These are phyloP conservation scores for Tausonia pullulans DNA, from an alignment of 1,284 basidiomycete species.

Conservation along the genomic window DNA sequence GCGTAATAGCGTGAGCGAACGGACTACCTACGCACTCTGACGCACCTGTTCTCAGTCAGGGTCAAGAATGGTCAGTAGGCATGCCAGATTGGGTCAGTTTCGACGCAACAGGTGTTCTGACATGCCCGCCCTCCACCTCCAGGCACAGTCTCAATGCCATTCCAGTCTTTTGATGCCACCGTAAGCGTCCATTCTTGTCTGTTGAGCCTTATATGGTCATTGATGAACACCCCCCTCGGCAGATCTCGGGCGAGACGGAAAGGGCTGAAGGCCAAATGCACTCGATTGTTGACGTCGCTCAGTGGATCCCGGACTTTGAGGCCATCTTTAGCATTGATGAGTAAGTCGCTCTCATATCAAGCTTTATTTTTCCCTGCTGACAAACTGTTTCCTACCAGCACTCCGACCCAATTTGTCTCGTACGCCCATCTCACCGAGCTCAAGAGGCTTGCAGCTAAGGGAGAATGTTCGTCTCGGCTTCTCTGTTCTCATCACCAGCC, in stretches of 20 bases:
- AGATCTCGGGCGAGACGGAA: not conserved
- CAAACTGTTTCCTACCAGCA: constrained; percentile 1
- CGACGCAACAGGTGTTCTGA: too few species aligned
- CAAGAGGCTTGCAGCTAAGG: constrained; percentile 7
- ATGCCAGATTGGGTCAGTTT: too few species aligned
- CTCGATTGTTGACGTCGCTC: constrained; percentile 14
- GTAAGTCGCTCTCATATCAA: not conserved
- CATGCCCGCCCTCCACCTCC: too few species aligned
- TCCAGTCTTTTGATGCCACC: too few species aligned
- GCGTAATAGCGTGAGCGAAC: not conserved
- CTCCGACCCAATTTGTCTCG: constrained; percentile 14
- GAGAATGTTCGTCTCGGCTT: constrained; percentile 15
- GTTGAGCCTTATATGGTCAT: too few species aligned
- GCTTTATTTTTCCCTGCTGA: not conserved
- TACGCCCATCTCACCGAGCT: constrained; percentile 14
- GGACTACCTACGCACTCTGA: not conserved
- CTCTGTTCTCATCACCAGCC: not conserved
- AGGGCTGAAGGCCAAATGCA: constrained; percentile 14
- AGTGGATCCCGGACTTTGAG: constrained; percentile 15
- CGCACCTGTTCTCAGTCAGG: not conserved
- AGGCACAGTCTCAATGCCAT: too few species aligned
- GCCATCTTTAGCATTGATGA: constrained; percentile 1
- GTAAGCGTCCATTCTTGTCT: too few species aligned
- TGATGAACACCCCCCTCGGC: not conserved
- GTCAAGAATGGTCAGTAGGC: not conserved